Evolutionary conservation across 768 basidiomycete genomes (phyloP).

Genomic region (Rhizopogon roseolus): DNA sequence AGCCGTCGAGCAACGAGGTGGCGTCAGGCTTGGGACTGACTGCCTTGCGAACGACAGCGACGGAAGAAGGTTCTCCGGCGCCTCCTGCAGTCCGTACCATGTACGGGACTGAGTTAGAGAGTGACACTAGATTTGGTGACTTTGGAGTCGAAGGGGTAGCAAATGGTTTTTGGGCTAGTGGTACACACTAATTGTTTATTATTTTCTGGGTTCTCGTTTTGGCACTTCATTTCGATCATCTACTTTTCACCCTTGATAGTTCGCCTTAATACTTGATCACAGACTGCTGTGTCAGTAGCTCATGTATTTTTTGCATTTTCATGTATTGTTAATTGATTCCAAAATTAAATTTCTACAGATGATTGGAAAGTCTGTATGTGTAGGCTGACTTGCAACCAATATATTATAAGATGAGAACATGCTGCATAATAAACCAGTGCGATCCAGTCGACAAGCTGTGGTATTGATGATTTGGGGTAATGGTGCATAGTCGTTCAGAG

Average conservation of each 20-base stretch:
- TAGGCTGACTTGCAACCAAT: too few relatives aligned
- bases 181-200: conserved; percentile 31
- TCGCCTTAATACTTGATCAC: background rate
- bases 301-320: background rate
- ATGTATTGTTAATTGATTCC: background rate
- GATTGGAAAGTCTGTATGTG: background rate
- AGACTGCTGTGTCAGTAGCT: background rate
- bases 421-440: background rate
- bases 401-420: background rate
- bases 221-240: background rate
- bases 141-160: conserved; percentile 78
- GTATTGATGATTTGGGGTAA: too few relatives aligned
- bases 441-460: too few relatives aligned
- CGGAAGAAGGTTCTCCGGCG: conserved; percentile 36
- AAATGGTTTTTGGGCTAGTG: conserved; percentile 62
- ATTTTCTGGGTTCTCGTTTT: background rate
- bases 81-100: conserved; percentile 62
- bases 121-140: conserved; percentile 80
- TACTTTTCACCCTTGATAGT: background rate
- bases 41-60: conserved; percentile 31
- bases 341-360: background rate
- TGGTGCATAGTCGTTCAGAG: conserved; percentile 34
- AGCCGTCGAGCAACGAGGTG: conserved; percentile 40
- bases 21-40: conserved; percentile 41
- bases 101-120: conserved; percentile 82